Base-by-base conservation (phyloP, 495 filamentous ascomycete genomes). In the Podospora sp. region DNA sequence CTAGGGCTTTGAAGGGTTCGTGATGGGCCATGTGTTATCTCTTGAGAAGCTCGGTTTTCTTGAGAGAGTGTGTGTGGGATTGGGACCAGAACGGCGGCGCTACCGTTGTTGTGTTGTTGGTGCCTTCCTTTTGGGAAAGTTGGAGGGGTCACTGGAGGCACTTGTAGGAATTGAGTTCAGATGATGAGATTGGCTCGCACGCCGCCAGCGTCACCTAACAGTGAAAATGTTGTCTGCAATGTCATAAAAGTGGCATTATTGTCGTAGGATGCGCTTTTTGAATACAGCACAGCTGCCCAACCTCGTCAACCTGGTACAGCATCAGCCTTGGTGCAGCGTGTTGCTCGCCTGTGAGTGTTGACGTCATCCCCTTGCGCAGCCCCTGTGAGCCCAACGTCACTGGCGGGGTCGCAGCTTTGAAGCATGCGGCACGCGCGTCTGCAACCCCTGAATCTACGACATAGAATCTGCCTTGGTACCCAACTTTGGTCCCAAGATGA, bases 1-100 rank as follows among this genome's bases (percentile, higher is more conserved):
- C 80, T n/a, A 97, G 89, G 63, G 81, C 81, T 76, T 90, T 84
- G 71, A 97, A 88, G 26, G 91, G 90, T 50, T 88, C 84, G 72
- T 96, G 89, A 51, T 77, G 75, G 14, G 74, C 64, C 64, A 65
- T 65, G 16, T n/a, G 25, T 59, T 33, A 33, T 33, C 6, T 59
- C 16, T 59, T 33, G 56, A 26, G 29, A 33, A 3, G 29, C 4
- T 8, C 3, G 29, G 29, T 8, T 33, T 33, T 59, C 52, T n/a
- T 53, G 50, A 18, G 18, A n/a, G n/a, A 53, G 4, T 53, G 50
- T 6, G 16, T 18, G 16, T 26, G 52, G 7, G 14, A 22, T 6
- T 59, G 26, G 56, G 4, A 55, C 2, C 22, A 11, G n/a, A 55
- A 55, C n/a, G 24, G 24, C 52, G 52, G 52, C 21, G 24, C 52